Conservation (phyloP, 768 basidiomycete genomes). For the Tubosaeta sp. region DNA sequence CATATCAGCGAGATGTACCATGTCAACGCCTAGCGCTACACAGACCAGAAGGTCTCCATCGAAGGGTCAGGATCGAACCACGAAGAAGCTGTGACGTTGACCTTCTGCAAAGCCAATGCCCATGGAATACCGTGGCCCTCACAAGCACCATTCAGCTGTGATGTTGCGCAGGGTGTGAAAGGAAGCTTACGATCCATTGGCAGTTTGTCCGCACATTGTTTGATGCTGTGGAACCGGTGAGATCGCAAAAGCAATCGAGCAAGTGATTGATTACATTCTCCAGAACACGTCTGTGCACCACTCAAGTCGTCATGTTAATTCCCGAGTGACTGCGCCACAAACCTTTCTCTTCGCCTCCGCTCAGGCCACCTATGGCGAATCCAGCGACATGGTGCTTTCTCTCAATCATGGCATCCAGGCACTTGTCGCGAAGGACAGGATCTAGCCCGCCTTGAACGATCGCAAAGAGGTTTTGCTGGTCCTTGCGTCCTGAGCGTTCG, state of each 20-base stretch:
- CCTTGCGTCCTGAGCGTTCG: conserved; percentile 57
- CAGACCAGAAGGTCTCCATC: conserved; percentile 78
- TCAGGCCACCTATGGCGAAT: conserved; percentile 87
- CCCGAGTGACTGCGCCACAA: conserved; percentile 9
- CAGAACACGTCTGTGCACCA: conserved; percentile 67
- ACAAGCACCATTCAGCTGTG: conserved; percentile 10
- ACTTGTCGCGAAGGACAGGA: conserved; percentile 62
- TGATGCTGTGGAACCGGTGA: conserved; percentile 49
- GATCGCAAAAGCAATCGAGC: background rate
- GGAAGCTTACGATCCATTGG: conserved; percentile 65
- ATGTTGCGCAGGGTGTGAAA: background rate
- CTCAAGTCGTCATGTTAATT: conserved; percentile 3
- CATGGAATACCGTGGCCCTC: conserved; percentile 90
- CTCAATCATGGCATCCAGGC: conserved; percentile 77
- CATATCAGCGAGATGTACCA: conserved; percentile 46
- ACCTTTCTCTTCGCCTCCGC: conserved; percentile 93
- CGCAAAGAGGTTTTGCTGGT: conserved; percentile 81
- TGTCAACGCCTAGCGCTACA: conserved; percentile 87
- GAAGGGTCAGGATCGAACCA: background rate
- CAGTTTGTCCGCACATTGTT: conserved; percentile 73
- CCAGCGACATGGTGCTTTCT: conserved; percentile 77
- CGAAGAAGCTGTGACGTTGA: conserved; percentile 23
- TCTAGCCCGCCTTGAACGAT: conserved; percentile 90
- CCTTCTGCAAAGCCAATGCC: conserved; percentile 92
- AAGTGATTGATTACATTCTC: conserved; percentile 56